These are phyloP conservation scores for Venturia nashicola DNA, from an alignment of 2,329 filamentous ascomycete species.

Conservation along the genomic window DNA sequence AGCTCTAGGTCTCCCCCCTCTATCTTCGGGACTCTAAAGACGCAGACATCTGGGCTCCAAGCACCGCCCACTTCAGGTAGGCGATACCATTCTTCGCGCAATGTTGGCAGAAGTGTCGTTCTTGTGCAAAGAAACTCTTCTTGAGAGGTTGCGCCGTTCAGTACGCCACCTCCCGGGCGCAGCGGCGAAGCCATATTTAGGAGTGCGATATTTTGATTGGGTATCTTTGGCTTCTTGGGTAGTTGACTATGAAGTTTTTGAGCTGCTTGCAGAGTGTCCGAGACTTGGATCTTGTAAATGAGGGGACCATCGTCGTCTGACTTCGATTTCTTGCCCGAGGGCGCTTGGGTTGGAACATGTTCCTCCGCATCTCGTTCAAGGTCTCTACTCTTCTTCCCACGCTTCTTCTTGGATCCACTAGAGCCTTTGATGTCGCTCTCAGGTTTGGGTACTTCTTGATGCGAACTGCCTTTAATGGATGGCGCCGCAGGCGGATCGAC, in stretches of 20 bases:
- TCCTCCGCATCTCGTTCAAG: not conserved
- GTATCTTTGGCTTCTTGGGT: constrained; percentile 13
- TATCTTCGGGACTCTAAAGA: constrained; percentile 36
- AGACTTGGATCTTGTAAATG: constrained; percentile 28
- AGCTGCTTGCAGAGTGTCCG: constrained; percentile 44
- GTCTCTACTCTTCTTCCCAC: not conserved
- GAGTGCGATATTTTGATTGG: constrained; percentile 34
- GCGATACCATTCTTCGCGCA: constrained; percentile 46
- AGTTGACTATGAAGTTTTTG: constrained; percentile 14
- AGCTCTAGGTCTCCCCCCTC: constrained; percentile 28
- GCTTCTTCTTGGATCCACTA: not conserved
- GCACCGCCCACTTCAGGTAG: constrained; percentile 46
- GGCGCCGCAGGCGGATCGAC: constrained; percentile 11
- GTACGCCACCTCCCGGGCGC: constrained; percentile 47
- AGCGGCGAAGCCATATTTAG: constrained; percentile 54
- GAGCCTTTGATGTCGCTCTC: not conserved
- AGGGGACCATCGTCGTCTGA: not conserved
- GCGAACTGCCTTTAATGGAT: not conserved
- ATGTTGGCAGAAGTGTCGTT: constrained; percentile 46
- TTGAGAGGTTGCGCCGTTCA: constrained; percentile 46
- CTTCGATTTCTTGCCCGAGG: not conserved
- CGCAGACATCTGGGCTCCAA: constrained; percentile 46
- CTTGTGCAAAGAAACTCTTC: constrained; percentile 51
- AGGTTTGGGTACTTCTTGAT: not conserved
- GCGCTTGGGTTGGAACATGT: not conserved